Evolutionary conservation across 176 grass and related monocot species (phyloP).

Genomic region (Avena atlantica): DNA sequence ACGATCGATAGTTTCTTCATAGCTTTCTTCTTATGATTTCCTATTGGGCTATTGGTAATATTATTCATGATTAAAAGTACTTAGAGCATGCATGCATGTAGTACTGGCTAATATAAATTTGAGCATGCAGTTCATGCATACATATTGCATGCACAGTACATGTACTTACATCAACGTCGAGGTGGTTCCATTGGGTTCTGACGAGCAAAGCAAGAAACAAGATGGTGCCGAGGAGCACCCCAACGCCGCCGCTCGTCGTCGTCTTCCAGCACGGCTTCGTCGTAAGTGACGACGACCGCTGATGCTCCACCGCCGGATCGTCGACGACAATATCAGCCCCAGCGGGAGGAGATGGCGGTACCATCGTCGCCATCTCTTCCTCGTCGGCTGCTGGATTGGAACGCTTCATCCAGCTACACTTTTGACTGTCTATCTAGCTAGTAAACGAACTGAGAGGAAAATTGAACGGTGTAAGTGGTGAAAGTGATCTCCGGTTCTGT

Average conservation of each 20-base stretch:
- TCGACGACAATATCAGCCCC: not conserved
- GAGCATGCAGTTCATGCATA: too few relatives aligned
- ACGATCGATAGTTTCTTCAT: too few relatives aligned
- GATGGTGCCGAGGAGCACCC: conserved; percentile 33
- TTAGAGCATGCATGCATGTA: too few relatives aligned
- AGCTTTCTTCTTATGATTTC: too few relatives aligned
- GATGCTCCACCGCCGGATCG: not conserved
- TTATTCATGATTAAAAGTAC: too few relatives aligned
- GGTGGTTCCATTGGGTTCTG: conserved; percentile 24
- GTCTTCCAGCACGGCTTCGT: not conserved
- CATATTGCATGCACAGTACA: too few relatives aligned
- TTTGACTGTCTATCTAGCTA: not conserved
- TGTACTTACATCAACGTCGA: conserved; percentile 23
- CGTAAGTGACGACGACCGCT: not conserved
- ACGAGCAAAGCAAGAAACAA: conserved; percentile 38
- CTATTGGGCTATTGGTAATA: too few relatives aligned
- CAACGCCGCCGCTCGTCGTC: conserved; percentile 27
- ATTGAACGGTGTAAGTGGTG: not conserved
- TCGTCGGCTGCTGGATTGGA: not conserved
- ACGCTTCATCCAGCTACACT: not conserved
- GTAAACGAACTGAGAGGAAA: not conserved
- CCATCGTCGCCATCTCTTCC: not conserved
- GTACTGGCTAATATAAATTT: too few relatives aligned
- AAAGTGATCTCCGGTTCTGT: not conserved
- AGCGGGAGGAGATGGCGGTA: not conserved